These are phyloP conservation scores for Globisporangium paddicum DNA, from an alignment of 352 stramenopile genomes.

Conservation along the genomic window DNA sequence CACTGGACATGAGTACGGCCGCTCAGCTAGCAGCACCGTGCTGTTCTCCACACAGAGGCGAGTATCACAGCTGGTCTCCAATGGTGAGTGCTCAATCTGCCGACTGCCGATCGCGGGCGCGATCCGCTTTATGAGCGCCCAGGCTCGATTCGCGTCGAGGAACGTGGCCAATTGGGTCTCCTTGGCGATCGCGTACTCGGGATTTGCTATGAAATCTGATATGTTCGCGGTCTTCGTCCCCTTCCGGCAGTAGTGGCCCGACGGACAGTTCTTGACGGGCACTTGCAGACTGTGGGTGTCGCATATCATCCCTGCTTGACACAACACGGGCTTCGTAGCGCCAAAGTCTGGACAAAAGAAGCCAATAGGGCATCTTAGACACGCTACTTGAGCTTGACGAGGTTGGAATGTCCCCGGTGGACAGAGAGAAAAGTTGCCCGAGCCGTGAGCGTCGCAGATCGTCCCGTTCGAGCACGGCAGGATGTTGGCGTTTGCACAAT, in stretches of 20 bases:
- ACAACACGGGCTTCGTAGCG: conserved; percentile 87
- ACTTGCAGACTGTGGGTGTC: conserved; percentile 79
- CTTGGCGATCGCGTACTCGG: conserved; percentile 49
- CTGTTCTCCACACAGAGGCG: conserved; percentile 49
- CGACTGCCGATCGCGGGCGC: conserved; percentile 50
- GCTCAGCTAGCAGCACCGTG: conserved; percentile 66
- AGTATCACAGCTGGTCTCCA: conserved; percentile 34
- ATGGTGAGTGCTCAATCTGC: conserved; percentile 59
- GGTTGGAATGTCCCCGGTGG: conserved; percentile 92
- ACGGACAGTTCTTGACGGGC: conserved; percentile 83
- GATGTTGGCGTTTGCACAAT: conserved; percentile 53
- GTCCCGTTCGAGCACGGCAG: conserved; percentile 88
- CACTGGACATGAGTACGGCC: conserved; percentile 93
- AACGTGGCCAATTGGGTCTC: conserved; percentile 69
- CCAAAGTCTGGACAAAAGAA: conserved; percentile 93
- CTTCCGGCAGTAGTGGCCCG: conserved; percentile 91
- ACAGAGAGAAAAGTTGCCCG: conserved; percentile 94
- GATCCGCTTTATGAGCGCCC: conserved; percentile 39
- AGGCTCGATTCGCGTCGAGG: conserved; percentile 36
- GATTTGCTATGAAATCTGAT: conserved; percentile 54
- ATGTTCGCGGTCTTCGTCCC: conserved; percentile 89
- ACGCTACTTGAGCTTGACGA: conserved; percentile 62
- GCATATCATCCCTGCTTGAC: conserved; percentile 91
- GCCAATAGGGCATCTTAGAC: conserved; percentile 91
- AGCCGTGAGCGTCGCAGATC: conserved; percentile 31